phyloP scores from a whole-genome alignment of 2,329 filamentous ascomycete species.

The Grosmannia clavigera region DNA sequence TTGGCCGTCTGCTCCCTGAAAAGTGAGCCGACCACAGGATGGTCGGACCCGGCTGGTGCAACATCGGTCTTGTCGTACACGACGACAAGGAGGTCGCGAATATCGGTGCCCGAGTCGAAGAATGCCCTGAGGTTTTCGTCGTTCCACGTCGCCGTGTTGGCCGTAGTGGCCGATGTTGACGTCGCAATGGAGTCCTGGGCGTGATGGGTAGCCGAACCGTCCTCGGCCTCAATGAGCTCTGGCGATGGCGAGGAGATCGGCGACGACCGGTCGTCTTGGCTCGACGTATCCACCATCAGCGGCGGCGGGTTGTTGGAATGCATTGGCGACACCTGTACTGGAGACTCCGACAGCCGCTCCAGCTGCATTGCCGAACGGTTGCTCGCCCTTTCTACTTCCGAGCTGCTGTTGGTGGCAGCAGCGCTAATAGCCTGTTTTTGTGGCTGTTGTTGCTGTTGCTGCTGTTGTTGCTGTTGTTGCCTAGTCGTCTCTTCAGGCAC shows the following conservation, averaged over 20 bases:
- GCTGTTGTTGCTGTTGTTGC: slow-evolving; percentile 1
- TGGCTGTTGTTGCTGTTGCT: slow-evolving; percentile 15
- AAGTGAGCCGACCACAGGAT: slow-evolving; percentile 67
- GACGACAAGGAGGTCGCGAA: slow-evolving; percentile 79
- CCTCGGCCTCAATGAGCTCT: slow-evolving; percentile 40
- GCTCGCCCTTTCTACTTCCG: not conserved
- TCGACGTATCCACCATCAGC: slow-evolving; percentile 58
- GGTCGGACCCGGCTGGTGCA: slow-evolving; percentile 65
- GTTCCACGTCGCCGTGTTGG: slow-evolving; percentile 56
- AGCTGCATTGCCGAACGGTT: slow-evolving; percentile 8
- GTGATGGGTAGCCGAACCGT: slow-evolving; percentile 24
- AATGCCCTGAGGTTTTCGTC: slow-evolving; percentile 77
- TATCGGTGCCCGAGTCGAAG: slow-evolving; percentile 79
- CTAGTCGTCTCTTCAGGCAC: slow-evolving; percentile 8
- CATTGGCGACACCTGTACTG: slow-evolving; percentile 27
- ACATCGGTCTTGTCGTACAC: slow-evolving; percentile 88
- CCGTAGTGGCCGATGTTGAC: slow-evolving; percentile 37
- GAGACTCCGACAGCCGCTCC: slow-evolving; percentile 53
- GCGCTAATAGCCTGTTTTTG: slow-evolving; percentile 9
- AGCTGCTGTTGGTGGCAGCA: slow-evolving; percentile 6
- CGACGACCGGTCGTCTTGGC: slow-evolving; percentile 51
- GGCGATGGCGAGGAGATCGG: slow-evolving; percentile 52
- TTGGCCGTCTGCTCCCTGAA: slow-evolving; percentile 82
- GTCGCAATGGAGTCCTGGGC: slow-evolving; percentile 37
- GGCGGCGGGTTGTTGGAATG: slow-evolving; percentile 47